Percentiles rank a stretch among this genome's conserved stretches.
These are phyloP conservation scores for Citrus hindsii DNA, from an alignment of 345 rosid species.

Conservation along the genomic window DNA sequence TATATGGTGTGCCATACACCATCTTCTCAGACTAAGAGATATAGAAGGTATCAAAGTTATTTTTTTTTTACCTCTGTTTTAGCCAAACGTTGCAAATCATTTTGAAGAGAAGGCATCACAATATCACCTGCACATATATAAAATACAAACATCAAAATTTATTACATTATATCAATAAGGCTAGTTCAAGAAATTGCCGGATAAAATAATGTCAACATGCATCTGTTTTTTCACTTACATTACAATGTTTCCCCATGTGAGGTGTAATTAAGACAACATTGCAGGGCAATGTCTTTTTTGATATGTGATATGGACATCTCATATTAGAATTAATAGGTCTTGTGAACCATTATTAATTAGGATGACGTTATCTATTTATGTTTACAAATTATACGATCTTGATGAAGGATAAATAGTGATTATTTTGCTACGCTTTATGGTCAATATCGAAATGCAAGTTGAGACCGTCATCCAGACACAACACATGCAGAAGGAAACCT, in stretches of 20 bases:
- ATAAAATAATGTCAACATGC: background rate
- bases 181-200: background rate
- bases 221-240: background rate
- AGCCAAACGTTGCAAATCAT: slow-evolving; percentile 16
- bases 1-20: background rate
- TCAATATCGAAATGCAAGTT: background rate
- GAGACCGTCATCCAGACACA: background rate
- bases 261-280: background rate
- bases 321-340: no score
- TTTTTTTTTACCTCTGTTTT: slow-evolving; percentile 20
- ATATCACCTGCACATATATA: slow-evolving; percentile 20
- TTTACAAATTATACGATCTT: background rate
- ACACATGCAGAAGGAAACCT: background rate
- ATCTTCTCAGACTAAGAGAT: no score
- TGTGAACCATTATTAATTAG: background rate
- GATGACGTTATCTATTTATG: background rate
- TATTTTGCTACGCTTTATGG: background rate
- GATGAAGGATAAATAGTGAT: background rate
- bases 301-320: background rate
- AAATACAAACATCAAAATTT: background rate
- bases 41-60: background rate
- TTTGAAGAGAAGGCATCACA: slow-evolving; percentile 6
- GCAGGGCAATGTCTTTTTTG: background rate
- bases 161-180: background rate
- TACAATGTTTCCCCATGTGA: background rate